Percentiles rank a stretch among this genome's conserved stretches.
These are phyloP conservation scores for Wickerhamiella hasegawae DNA, from an alignment of 805 yeast species.

Conservation along the genomic window DNA sequence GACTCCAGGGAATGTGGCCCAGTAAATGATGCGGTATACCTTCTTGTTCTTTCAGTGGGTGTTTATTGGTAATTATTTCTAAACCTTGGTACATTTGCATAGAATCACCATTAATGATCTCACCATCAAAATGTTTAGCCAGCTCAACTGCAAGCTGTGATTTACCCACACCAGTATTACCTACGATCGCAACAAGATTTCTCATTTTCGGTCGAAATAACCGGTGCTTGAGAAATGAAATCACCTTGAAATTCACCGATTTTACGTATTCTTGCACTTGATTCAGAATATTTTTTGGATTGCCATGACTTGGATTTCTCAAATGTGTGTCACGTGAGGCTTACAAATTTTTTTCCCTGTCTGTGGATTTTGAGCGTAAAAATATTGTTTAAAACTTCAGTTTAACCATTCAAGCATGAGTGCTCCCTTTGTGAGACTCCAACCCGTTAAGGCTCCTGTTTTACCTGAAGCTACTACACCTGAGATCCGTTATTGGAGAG, in stretches of 20 bases:
- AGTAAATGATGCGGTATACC: slow-evolving; percentile 76
- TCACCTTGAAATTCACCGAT: too few species aligned
- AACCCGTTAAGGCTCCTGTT: slow-evolving; percentile 11
- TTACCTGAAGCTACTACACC: slow-evolving; percentile 16
- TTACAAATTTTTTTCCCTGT: too few species aligned
- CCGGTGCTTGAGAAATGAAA: too few species aligned
- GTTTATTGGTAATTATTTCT: slow-evolving; percentile 79
- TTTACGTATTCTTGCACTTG: too few species aligned
- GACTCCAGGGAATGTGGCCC: slow-evolving; percentile 68
- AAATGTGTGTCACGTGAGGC: background rate
- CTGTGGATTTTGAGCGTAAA: background rate
- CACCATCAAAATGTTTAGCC: slow-evolving; percentile 67
- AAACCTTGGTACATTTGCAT: slow-evolving; percentile 80
- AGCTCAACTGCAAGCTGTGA: slow-evolving; percentile 69
- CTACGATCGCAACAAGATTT: too few species aligned
- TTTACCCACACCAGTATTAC: slow-evolving; percentile 95
- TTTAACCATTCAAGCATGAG: slow-evolving; percentile 10
- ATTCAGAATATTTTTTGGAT: too few species aligned
- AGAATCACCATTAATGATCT: slow-evolving; percentile 87
- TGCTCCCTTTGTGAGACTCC: slow-evolving; percentile 12
- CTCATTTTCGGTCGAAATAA: too few species aligned
- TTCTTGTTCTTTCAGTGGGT: slow-evolving; percentile 60
- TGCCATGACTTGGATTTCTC: too few species aligned
- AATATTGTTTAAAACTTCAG: background rate
- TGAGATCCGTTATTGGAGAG: slow-evolving; percentile 89